Evolutionary conservation across 1,284 basidiomycete genomes (phyloP).

Genomic region (Erythrobasidium hasegawianum): DNA sequence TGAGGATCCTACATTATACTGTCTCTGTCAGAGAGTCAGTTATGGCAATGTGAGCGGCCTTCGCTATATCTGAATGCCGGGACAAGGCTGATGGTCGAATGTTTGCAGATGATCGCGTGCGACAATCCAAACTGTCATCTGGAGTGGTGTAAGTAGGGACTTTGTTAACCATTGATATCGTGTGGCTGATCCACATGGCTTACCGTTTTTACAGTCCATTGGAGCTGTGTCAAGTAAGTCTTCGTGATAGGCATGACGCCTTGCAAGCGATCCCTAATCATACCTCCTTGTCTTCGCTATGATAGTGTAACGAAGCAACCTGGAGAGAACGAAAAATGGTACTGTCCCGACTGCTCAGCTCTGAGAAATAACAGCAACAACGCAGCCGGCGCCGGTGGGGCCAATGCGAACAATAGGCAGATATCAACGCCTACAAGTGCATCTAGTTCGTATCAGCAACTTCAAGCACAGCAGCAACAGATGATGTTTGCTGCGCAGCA

Average conservation of each 20-base stretch:
- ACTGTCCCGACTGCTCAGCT: constrained; percentile 14
- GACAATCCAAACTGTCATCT: constrained; percentile 43
- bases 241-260: not conserved
- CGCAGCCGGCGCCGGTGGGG: not conserved
- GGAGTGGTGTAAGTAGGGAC: constrained; percentile 39
- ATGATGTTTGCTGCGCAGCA: constrained; percentile 33
- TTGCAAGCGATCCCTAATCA: too few species aligned
- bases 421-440: constrained; percentile 13
- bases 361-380: not conserved
- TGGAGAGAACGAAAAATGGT: constrained; percentile 29
- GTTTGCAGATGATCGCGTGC: constrained; percentile 45
- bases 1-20: constrained; percentile 45
- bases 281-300: not conserved
- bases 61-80: not conserved
- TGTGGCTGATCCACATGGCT: not conserved
- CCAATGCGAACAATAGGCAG: constrained; percentile 19
- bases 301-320: constrained; percentile 27
- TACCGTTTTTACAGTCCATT: constrained; percentile 7
- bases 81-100: not conserved
- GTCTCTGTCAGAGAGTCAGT: constrained; percentile 43
- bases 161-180: not conserved
- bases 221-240: constrained; percentile 24
- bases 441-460: constrained; percentile 17
- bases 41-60: constrained; percentile 43
- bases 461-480: constrained; percentile 30